These are phyloP conservation scores for Hura crepitans DNA, from an alignment of 441 rosid species.

Conservation along the genomic window DNA sequence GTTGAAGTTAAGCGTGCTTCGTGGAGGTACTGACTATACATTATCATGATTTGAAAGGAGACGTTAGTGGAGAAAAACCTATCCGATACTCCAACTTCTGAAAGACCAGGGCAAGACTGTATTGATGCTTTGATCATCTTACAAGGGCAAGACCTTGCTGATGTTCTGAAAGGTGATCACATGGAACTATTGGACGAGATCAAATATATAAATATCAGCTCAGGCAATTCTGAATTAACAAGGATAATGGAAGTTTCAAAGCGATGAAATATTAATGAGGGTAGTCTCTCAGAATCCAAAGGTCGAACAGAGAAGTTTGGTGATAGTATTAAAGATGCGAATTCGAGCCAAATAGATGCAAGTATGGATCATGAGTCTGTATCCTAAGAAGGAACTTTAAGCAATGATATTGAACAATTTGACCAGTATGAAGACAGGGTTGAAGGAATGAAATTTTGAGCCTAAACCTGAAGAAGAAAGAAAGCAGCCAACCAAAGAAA, in stretches of 20 bases:
- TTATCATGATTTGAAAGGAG: constrained; percentile 30
- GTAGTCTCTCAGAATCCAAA: constrained; percentile 16
- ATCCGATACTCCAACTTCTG: not conserved
- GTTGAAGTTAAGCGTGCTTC: constrained; percentile 13
- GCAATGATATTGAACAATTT: constrained; percentile 22
- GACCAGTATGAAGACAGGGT: constrained; percentile 24
- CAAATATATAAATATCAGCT: not conserved
- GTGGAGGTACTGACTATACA: constrained; percentile 16
- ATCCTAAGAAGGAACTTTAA: constrained; percentile 20
- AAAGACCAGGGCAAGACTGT: not conserved
- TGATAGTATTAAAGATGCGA: not conserved
- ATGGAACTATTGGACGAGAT: constrained; percentile 15
- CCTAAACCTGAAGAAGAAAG: constrained; percentile 35
- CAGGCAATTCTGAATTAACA: constrained; percentile 8
- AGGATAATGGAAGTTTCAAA: not conserved
- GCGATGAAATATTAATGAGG: constrained; percentile 23
- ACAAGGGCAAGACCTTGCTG: constrained; percentile 20
- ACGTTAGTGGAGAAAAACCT: constrained; percentile 9
- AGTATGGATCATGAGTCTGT: constrained; percentile 19
- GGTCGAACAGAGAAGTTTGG: constrained; percentile 20
- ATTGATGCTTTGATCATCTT: not conserved
- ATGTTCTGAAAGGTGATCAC: constrained; percentile 24
- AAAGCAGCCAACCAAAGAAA: constrained; percentile 25
- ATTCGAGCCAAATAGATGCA: constrained; percentile 12
- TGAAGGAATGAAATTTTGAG: constrained; percentile 22